Evolutionary conservation across 257 asterid genomes (phyloP).

Genomic region (Przewalskia tangutica): DNA sequence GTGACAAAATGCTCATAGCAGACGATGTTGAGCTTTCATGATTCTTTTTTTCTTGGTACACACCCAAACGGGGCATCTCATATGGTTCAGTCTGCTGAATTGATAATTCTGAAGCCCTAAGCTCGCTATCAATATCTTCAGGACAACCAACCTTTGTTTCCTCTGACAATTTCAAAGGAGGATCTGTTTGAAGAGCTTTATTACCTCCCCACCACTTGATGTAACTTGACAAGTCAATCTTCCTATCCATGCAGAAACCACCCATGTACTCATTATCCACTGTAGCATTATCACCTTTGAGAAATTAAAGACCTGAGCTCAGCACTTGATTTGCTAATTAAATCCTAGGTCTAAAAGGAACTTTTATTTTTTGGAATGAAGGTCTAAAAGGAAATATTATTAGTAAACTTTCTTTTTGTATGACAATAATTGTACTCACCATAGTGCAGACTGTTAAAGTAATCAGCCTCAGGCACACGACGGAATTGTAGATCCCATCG

Average conservation of each 20-base stretch:
- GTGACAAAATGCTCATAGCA: conserved; percentile 68
- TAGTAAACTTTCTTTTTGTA: background rate
- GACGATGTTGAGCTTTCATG: conserved; percentile 43
- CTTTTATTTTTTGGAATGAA: no score
- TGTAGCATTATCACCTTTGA: conserved; percentile 56
- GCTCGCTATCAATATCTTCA: conserved; percentile 62
- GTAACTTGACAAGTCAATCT: conserved; percentile 83
- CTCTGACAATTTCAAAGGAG: conserved; percentile 49
- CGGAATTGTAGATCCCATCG: conserved; percentile 85
- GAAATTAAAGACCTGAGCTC: conserved; percentile 6
- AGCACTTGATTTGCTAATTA: conserved; percentile 6
- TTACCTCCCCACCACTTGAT: conserved; percentile 93
- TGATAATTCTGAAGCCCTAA: conserved; percentile 52
- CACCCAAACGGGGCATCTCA: conserved; percentile 85
- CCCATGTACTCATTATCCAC: conserved; percentile 54
- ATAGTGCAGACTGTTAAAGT: conserved; percentile 43
- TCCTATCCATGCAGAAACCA: conserved; percentile 59
- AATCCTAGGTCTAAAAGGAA: background rate
- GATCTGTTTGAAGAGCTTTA: conserved; percentile 51
- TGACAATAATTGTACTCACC: conserved; percentile 36
- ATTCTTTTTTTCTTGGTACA: conserved; percentile 47
- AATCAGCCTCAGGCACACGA: conserved; percentile 52
- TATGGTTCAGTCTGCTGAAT: conserved; percentile 71
- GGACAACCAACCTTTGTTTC: conserved; percentile 45
- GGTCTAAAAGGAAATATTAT: background rate